Percentiles rank a stretch among this genome's conserved stretches.
Evolutionary conservation across 176 grass and related monocot genomes (phyloP).

Genomic region (Avena atlantica): DNA sequence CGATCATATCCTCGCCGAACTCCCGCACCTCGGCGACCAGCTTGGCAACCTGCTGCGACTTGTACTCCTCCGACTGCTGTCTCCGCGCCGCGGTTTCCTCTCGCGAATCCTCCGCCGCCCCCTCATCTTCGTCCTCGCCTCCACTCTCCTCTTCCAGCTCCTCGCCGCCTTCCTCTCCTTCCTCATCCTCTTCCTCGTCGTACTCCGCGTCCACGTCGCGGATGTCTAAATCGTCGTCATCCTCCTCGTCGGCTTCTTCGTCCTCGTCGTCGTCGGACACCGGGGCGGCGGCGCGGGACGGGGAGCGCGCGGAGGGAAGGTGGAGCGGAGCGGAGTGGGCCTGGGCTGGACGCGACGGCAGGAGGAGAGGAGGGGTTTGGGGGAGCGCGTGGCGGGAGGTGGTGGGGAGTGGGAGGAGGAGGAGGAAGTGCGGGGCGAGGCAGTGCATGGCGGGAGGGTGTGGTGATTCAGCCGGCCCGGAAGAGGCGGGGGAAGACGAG

Average conservation of each 20-base stretch:
- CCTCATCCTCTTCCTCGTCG: slow-evolving; percentile 44
- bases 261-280: slow-evolving; percentile 62
- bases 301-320: slow-evolving; percentile 46
- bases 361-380: slow-evolving; percentile 26
- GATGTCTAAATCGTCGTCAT: slow-evolving; percentile 51
- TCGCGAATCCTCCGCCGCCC: slow-evolving; percentile 33
- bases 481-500: slow-evolving; percentile 44
- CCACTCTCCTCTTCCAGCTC: slow-evolving; percentile 55
- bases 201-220: slow-evolving; percentile 47
- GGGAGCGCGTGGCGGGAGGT: slow-evolving; percentile 46
- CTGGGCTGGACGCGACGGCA: neutral
- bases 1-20: slow-evolving; percentile 79
- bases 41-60: slow-evolving; percentile 63
- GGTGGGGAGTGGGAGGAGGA: slow-evolving; percentile 42
- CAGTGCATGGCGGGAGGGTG: slow-evolving; percentile 50
- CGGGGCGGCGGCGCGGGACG: slow-evolving; percentile 48
- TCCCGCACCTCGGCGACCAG: slow-evolving; percentile 76
- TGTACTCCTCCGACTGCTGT: slow-evolving; percentile 68
- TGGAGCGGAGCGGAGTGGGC: neutral
- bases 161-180: slow-evolving; percentile 51
- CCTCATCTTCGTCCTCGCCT: slow-evolving; percentile 43
- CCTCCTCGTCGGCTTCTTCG: slow-evolving; percentile 56
- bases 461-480: slow-evolving; percentile 20
- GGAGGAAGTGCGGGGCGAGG: slow-evolving; percentile 55
- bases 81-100: slow-evolving; percentile 33